phyloP scores from a whole-genome alignment of 208 protist species.

The Acanthamoeba sp. region DNA sequence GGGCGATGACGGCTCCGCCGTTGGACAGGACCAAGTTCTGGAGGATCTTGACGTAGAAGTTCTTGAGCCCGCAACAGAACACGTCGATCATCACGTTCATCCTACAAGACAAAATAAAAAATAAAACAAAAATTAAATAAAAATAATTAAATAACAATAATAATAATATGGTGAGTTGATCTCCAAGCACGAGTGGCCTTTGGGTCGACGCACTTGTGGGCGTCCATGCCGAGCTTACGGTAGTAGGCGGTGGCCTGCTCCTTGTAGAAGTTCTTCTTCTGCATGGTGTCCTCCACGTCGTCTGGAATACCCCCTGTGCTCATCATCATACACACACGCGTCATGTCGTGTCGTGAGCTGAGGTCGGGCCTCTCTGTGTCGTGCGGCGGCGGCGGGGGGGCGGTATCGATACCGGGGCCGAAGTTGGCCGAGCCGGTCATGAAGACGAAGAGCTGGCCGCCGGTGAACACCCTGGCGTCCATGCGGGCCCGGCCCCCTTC shows the following conservation, averaged over 20 bases:
- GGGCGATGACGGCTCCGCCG: constrained; percentile 24
- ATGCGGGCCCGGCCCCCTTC: neutral
- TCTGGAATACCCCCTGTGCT: neutral
- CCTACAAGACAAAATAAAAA: neutral
- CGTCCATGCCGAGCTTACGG: constrained; percentile 30
- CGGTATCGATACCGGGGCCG: neutral
- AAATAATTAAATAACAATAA: too few species aligned
- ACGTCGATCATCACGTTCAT: constrained; percentile 44
- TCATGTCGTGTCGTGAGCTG: too few species aligned
- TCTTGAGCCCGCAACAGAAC: constrained; percentile 53
- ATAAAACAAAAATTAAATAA: too few species aligned
- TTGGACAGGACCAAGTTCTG: constrained; percentile 57
- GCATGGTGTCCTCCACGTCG: neutral
- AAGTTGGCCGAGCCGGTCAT: constrained; percentile 49
- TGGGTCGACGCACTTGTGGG: neutral
- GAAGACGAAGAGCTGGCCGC: constrained; percentile 37
- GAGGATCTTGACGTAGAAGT: constrained; percentile 38
- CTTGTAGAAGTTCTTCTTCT: constrained; percentile 57
- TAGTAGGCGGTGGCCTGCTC: constrained; percentile 52
- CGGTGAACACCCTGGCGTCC: neutral
- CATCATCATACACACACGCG: too few species aligned
- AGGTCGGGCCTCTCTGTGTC: neutral
- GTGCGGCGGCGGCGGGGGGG: neutral
- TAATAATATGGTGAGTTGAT: too few species aligned
- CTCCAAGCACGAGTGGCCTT: too few species aligned